Base-by-base conservation (phyloP, 139 green algal genomes). In the Spirogloea muscicola region DNA sequence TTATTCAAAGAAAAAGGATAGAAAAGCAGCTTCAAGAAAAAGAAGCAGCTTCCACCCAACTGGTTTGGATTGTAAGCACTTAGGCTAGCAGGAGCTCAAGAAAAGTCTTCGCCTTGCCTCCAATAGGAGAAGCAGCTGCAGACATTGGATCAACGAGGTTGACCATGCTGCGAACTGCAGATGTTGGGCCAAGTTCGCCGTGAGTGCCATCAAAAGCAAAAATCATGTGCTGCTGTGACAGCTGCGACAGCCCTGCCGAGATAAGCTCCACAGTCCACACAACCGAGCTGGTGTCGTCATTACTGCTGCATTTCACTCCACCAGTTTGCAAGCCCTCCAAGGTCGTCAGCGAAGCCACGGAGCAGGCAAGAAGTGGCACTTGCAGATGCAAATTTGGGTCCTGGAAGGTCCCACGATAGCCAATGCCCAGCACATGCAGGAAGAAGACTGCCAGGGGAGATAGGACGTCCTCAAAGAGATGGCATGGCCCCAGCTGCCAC, bases 171-270 rank as follows among this genome's bases (percentile, higher is more conserved):
- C 62, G 39, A 7, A 63, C 72, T 21, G 62, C 41, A 49, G 55
- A 49, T 3, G 67, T 31, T 18, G 67, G 67, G 67, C 67, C 65
- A 49, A 49, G 57, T 18, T 64, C 62, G 5, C 65, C 65, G 25
- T 43, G 37, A 13, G 72, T 68, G 4, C 46, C 72, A 38, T 71
- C 64, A 73, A 80, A 80, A 33, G 44, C 48, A 67, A 80, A 74
- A 13, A 80, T 77, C 2, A 80, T 68, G 25, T 80, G 65, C 64
- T 68, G 65, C 21, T 31, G 39, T 18, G 72, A 48, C 10, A 80
- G 38, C 37, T 37, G 13, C n/a, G 62, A 37, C 2, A 70, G 9
- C 7, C 42, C 33, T 4, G 49, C 39, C 31, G 7, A 36, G 0
- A 48, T 25, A 9, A 39, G 25, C 36, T 73, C 49, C 13, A 37